Evolutionary conservation across 164 flowering plant species (phyloP), one percentile per base, ranked within the genome.

Genomic region (Stephania yunnanensis): DNA sequence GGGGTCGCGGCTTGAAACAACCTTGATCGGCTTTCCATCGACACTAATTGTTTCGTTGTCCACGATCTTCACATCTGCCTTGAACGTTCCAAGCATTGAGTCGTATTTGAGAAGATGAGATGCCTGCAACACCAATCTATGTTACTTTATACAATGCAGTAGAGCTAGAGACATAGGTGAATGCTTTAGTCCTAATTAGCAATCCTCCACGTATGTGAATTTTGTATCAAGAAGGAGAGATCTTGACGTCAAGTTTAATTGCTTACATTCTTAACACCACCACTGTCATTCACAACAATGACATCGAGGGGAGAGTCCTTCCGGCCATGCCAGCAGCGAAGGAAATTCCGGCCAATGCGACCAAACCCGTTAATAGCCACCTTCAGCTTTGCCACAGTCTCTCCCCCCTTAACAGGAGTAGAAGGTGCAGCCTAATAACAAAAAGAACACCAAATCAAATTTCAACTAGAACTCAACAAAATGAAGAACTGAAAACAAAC

Each of bases 311-410:
- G 98, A 4, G 99, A 93, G 84, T 93, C 76, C 75, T 90, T 87
- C 70, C 97, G 87, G 44, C 97, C 97, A 76, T 95, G 99, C 99
- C 99, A 95, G 86, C 99, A 95, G 10, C 99, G 88, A 70, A 95
- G 97, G 87, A 95, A 95, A 85, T 95, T 95, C 83, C 98, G 82
- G 8, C 98, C 99, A 76, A 95, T 93, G 68, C 97, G 91, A 73
- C 97, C 97, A 29, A 92, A 92, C 67, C 99, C 96, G 58, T 95
- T 93, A 82, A 93, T 92, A 6, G 99, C 98, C 52, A 92, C 97
- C 90, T 92, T 95, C 80, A 95, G 75, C 82, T 92, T 91, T 58
- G 98, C 98, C 44, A 86, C 89, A 1, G 90, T 87, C 79, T 83
- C 85, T 81, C 85, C 86, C 73, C 85, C 86, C 73, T 71, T 89